Percentiles rank a stretch among this genome's conserved stretches.
Conservation (phyloP, 2,329 filamentous ascomycete genomes). For the Pseudogymnoascus sp. region DNA sequence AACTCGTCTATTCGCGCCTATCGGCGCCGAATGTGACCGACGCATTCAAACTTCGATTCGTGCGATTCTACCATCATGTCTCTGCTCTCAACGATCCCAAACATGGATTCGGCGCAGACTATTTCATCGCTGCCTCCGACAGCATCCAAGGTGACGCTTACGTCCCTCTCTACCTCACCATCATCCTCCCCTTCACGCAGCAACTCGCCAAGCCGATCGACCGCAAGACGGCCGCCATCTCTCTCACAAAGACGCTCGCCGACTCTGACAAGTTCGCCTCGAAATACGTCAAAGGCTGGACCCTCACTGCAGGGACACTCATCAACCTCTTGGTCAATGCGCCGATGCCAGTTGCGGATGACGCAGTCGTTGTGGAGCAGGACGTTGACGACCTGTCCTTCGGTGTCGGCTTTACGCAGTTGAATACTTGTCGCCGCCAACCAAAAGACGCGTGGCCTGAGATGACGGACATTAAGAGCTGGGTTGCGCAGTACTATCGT, state of each 20-base stretch:
- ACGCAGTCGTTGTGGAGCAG: conserved; percentile 73
- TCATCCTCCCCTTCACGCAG: conserved; percentile 83
- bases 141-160: conserved; percentile 73
- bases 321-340: conserved; percentile 85
- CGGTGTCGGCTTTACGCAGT: conserved; percentile 84
- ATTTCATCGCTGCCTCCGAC: conserved; percentile 80
- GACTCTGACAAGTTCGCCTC: conserved; percentile 77
- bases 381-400: conserved; percentile 95
- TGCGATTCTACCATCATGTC: conserved; percentile 89
- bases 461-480: conserved; percentile 66
- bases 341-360: conserved; percentile 56
- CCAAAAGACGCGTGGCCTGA: conserved; percentile 78
- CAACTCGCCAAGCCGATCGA: conserved; percentile 82
- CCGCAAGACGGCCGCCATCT: conserved; percentile 87
- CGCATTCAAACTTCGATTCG: conserved; percentile 76
- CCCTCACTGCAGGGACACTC: conserved; percentile 78
- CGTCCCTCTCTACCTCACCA: conserved; percentile 71
- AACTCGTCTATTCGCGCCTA: conserved; percentile 68
- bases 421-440: conserved; percentile 79
- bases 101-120: conserved; percentile 81
- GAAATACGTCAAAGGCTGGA: conserved; percentile 83
- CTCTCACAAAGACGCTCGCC: conserved; percentile 83
- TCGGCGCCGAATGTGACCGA: conserved; percentile 56
- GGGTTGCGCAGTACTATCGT: conserved; percentile 48
- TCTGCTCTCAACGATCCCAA: conserved; percentile 58